Evolutionary conservation across 805 yeast species (phyloP).

Genomic region (Geotrichum ghanense): DNA sequence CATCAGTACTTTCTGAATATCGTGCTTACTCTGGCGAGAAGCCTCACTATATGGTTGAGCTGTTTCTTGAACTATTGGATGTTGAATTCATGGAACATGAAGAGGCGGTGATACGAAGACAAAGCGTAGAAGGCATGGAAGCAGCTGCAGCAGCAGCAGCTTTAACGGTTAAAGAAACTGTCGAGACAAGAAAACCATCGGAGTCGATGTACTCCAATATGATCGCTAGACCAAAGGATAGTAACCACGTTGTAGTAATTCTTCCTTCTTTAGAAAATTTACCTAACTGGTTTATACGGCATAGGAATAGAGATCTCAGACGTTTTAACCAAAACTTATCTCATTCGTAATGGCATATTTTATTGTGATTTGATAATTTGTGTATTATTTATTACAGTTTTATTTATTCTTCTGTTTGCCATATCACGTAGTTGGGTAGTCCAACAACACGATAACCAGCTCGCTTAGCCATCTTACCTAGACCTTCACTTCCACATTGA

Average conservation of each 20-base stretch:
- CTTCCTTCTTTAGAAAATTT: slow-evolving; percentile 53
- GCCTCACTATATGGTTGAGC: slow-evolving; percentile 69
- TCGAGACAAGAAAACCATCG: not conserved
- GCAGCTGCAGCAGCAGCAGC: slow-evolving; percentile 3
- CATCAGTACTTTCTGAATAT: slow-evolving; percentile 77
- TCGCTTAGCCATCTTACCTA: slow-evolving; percentile 61
- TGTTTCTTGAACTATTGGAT: slow-evolving; percentile 64
- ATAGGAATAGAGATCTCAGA: slow-evolving; percentile 33
- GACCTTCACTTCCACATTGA: slow-evolving; percentile 84
- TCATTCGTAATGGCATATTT: too few relatives aligned
- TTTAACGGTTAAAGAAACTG: not conserved
- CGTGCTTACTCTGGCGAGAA: slow-evolving; percentile 63
- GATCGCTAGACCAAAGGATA: not conserved
- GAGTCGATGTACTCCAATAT: not conserved
- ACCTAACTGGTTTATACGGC: slow-evolving; percentile 65
- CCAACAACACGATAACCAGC: slow-evolving; percentile 84
- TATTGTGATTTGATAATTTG: too few relatives aligned
- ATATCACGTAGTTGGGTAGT: slow-evolving; percentile 75
- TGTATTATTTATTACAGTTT: not conserved
- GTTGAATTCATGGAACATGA: slow-evolving; percentile 39
- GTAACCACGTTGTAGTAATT: slow-evolving; percentile 25
- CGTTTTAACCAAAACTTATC: not conserved
- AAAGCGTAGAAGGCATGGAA: not conserved
- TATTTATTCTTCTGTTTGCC: slow-evolving; percentile 48
- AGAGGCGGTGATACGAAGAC: not conserved